Percentiles rank a stretch among this genome's conserved stretches.
phyloP scores from a whole-genome alignment of 495 filamentous ascomycete genomes.

The Opeltia flavorubescens region DNA sequence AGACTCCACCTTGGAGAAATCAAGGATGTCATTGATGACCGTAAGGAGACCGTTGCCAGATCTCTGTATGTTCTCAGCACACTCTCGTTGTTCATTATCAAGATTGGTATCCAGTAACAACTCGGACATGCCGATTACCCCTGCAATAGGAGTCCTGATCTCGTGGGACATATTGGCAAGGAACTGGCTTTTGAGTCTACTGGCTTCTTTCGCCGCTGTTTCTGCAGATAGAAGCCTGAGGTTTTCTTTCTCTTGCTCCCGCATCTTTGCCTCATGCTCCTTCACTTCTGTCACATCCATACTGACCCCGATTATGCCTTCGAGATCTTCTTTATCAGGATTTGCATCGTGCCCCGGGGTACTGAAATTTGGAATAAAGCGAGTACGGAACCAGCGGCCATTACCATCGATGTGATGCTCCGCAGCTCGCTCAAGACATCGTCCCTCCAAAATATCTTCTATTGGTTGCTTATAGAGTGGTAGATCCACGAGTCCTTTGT shows the following conservation, averaged over 20 bases:
- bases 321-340: constrained; percentile 30
- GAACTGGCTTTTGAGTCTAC: constrained; percentile 53
- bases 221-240: constrained; percentile 47
- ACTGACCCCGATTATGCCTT: constrained; percentile 53
- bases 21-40: constrained; percentile 82
- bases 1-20: constrained; percentile 78
- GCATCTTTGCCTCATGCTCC: constrained; percentile 39
- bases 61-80: constrained; percentile 62
- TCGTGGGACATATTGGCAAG: constrained; percentile 81
- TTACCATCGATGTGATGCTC: constrained; percentile 34
- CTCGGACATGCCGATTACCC: constrained; percentile 63
- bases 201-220: constrained; percentile 53
- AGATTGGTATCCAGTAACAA: constrained; percentile 55
- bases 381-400: constrained; percentile 48
- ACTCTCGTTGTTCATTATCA: constrained; percentile 55
- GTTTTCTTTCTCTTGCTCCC: constrained; percentile 47
- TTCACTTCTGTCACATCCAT: constrained; percentile 57
- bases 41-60: constrained; percentile 72
- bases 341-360: constrained; percentile 31
- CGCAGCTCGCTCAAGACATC: constrained; percentile 30
- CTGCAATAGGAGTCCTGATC: constrained; percentile 67
- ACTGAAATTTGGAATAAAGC: constrained; percentile 44
- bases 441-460: constrained; percentile 41
- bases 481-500: constrained; percentile 23
- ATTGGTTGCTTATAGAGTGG: constrained; percentile 36